Evolutionary conservation across 768 basidiomycete species (phyloP), one percentile per base, ranked within the genome.

Genomic region (Pleurotus pulmonarius): DNA sequence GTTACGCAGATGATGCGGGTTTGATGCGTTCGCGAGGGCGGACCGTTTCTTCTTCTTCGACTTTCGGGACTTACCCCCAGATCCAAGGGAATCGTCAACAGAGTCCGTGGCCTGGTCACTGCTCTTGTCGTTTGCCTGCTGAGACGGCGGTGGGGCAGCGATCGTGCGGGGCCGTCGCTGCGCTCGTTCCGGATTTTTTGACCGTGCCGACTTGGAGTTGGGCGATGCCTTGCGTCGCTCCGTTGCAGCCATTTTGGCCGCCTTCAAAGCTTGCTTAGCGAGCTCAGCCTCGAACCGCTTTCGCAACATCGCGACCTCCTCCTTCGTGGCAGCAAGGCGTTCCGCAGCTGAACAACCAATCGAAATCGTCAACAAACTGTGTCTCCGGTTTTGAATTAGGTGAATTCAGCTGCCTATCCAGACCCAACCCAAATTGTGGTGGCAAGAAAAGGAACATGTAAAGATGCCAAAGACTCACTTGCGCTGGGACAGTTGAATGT

Each of bases 31-130:
- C 45, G 94, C 93, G 29, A 93, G 77, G 4, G 88, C 88, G 48
- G 88, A 88, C 48, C 93, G 83, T 74, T 97, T 98, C 85, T 97
- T 98, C 83, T 95, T 95, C 82, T 93, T 94, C 22, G 69, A 66
- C 38, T 62, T 67, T 58, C 71, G 69, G 46, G 68, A 58, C 62
- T 73, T 76, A 60, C 49, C 58, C 47, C 49, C 64, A 60, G 48
- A 41, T 52, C 20, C 51, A 61, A 63, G 63, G 47, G 70, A 63
- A 60, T 70, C 69, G 46, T 81, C 79, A 49, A 70, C 62, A 56
- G 68, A 71, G 55, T 80, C 75, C 11, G 67, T 64, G 5, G 63
- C 66, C 20, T 60, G 68, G 55, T 77, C 76, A 11, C 65, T 70
- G 52, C 51, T 45, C 61, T 48, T 58, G 56, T 63, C 64, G 52